Base-by-base conservation (phyloP, 2,329 filamentous ascomycete species). In the Colletotrichum eremochloae region DNA sequence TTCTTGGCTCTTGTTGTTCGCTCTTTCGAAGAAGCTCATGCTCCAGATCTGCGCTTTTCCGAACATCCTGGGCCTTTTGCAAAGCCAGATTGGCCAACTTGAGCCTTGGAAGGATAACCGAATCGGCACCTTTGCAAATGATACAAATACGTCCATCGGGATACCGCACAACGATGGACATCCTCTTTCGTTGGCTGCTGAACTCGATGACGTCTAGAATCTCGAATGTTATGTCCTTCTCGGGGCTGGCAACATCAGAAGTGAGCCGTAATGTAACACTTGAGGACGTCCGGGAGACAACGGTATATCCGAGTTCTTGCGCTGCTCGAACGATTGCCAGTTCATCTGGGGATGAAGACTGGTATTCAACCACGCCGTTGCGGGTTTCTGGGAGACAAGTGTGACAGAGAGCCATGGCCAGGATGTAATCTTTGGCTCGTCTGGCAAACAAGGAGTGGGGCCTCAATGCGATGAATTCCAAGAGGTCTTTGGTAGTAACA, bases 111-210 rank as follows among this genome's bases (percentile, higher is more conserved):
- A 96, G 89, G 68, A 98, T 89, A 8, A 91, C 90, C 0, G 93
- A 96, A 80, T 98, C 95, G 4, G 95, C 95, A 8, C 95, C 95
- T 81, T 98, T 98, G 83, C 93, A 96, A 75, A 97, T 91, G 2
- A 98, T 84, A 77, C 92, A 95, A 62, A 97, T 91, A 18, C 92
- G 90, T 1, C 92, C 90, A 77, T 97, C 93, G 0, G 95, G 95
- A 79, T 94, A 95, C n/a, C 93, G 91, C 2, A 97, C 90, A 36
- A 97, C 83, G 53, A 97, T 91, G 0, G 95, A 96, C 95, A 98
- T 97, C 52, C 95, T 89, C 82, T 97, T 97, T 33, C 95, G 88
- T 74, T 92, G 90, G 81, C 94, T 97, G 73, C 93, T 96, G 77
- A 98, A 98, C 78, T 97, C 95, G 71, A 98, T 94, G 5, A 97